phyloP scores from a whole-genome alignment of 768 basidiomycete genomes.

The Mycena leptocephala region DNA sequence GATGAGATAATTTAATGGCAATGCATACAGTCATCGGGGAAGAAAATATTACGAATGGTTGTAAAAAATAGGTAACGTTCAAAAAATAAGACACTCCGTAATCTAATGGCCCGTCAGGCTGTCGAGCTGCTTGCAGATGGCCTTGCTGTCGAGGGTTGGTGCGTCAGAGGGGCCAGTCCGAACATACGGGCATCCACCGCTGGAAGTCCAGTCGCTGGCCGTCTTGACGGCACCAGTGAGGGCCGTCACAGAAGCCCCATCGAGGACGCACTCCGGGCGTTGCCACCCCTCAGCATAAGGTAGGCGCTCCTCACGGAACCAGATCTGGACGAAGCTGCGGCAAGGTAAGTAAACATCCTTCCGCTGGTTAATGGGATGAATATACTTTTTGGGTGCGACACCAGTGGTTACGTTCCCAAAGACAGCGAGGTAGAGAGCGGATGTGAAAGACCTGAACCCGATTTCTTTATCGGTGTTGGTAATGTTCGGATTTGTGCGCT shows the following conservation, averaged over 20 bases:
- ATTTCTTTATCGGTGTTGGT: constrained; percentile 37
- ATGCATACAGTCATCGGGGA: no score
- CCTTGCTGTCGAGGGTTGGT: constrained; percentile 31
- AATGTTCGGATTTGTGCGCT: constrained; percentile 34
- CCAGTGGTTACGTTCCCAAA: constrained; percentile 37
- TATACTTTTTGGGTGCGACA: constrained; percentile 30
- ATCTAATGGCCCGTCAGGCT: constrained; percentile 22
- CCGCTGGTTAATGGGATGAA: not conserved
- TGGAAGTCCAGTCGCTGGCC: constrained; percentile 31
- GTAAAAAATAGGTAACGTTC: not conserved
- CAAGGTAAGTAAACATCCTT: not conserved
- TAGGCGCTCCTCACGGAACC: constrained; percentile 37
- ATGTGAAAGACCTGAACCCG: constrained; percentile 28
- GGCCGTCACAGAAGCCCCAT: constrained; percentile 17
- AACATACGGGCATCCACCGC: constrained; percentile 36
- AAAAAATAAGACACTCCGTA: not conserved
- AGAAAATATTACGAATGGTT: not conserved
- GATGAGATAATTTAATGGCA: no score
- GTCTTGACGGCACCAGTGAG: constrained; percentile 22
- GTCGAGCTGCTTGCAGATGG: constrained; percentile 33
- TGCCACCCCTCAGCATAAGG: constrained; percentile 36
- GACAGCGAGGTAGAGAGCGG: constrained; percentile 28
- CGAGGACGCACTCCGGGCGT: constrained; percentile 1
- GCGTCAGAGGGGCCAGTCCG: constrained; percentile 15
- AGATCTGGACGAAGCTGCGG: constrained; percentile 34